Base-by-base conservation (phyloP, 2,329 filamentous ascomycete genomes). In the Didymella pomorum region DNA sequence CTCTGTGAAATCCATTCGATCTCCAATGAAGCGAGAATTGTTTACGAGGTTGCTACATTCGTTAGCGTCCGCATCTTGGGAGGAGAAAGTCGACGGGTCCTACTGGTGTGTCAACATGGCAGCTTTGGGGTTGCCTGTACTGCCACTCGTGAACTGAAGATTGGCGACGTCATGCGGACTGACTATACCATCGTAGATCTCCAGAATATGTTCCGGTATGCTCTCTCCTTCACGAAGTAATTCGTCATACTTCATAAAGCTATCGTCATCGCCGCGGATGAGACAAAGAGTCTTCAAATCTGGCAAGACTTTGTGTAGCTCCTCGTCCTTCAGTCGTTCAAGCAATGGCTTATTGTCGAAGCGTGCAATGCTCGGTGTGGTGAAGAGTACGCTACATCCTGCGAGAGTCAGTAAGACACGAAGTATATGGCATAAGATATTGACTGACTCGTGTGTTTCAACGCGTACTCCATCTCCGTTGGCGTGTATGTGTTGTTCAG, bases 401-500 rank as follows among this genome's bases (percentile, higher is more conserved):
- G 25, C 20, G 14, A 14, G 31, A 1, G 9, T 67, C 45, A 68
- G 50, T 12, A 23, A 21, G 18, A 20, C 25, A 5, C 6, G 1
- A 3, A 33, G 23, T 10, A 9, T 2, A 9, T 20, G 16, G 26
- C 18, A 33, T 9, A 11, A 7, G 18, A 33, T 41, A 11, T 46
- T 37, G 18, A 73, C 80, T 65, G 77, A 89, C 87, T 86, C 16
- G 89, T 87, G 70, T 92, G 91, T 53, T 84, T 83, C 26, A 93
- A 76, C 10, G 88, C 90, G 74, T 90, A 89, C 72, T 87, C 83
- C 46, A 89, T 87, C 76, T 93, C 90, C 1, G 84, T 85, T 2
- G 87, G 83, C 1, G 90, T 93, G 72, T 93, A 93, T 0, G 90
- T 93, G 77, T 92, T 93, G 79, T 93, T 93, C 64, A 93, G 79